phyloP scores from a whole-genome alignment of 2,329 filamentous ascomycete genomes.

The Fusarium verticillioides region DNA sequence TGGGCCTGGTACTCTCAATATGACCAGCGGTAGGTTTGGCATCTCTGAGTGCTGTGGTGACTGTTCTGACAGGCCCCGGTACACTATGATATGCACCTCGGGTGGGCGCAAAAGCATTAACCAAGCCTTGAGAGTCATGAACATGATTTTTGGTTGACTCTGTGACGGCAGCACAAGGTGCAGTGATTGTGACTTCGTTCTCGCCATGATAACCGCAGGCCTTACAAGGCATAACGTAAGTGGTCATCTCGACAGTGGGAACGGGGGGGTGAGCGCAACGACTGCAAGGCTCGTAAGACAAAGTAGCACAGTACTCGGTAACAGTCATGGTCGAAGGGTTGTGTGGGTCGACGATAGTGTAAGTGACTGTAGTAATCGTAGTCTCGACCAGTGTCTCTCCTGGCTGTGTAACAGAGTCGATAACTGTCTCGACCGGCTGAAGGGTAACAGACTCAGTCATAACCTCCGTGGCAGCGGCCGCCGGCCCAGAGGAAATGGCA shows the following conservation, averaged over 20 bases:
- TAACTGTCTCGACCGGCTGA: not conserved
- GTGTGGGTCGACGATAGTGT: not conserved
- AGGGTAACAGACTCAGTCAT: accelerated
- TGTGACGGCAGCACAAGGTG: not conserved
- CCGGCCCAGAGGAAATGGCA: accelerated
- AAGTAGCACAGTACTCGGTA: not conserved
- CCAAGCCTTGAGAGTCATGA: accelerated
- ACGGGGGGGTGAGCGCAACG: not conserved
- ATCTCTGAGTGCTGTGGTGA: not conserved
- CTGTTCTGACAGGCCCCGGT: not conserved
- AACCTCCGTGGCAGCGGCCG: accelerated
- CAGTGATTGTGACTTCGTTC: not conserved
- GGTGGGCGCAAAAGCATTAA: accelerated
- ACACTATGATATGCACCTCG: not conserved
- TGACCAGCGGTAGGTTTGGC: not conserved
- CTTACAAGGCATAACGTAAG: not conserved
- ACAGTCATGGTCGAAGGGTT: not conserved
- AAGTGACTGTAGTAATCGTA: not conserved
- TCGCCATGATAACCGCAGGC: not conserved
- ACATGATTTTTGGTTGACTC: not conserved
- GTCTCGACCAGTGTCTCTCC: not conserved
- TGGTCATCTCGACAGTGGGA: not conserved
- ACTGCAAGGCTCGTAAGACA: not conserved
- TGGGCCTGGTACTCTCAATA: accelerated
- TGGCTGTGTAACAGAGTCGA: not conserved